Conservation (phyloP, 306 rosid species). For the Erythrophleum fordii region DNA sequence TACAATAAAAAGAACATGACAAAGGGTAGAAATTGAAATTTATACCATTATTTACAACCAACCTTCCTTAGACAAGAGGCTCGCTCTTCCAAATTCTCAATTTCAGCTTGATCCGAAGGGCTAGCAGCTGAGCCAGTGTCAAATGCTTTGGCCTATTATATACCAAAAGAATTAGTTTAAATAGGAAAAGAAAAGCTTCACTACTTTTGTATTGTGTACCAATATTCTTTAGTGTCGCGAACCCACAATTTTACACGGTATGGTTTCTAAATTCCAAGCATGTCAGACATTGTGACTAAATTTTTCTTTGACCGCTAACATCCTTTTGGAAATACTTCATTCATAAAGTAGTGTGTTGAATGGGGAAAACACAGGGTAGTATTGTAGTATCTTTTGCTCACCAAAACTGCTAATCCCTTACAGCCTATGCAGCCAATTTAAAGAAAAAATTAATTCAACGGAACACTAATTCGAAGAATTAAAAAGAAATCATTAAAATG, state of each 20-base stretch:
- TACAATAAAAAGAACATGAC: slow-evolving; percentile 17
- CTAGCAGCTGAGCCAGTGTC: slow-evolving; percentile 48
- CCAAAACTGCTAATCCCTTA: slow-evolving; percentile 7
- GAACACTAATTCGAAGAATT: background rate
- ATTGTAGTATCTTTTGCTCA: slow-evolving; percentile 3
- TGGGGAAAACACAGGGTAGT: background rate
- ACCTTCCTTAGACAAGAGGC: slow-evolving; percentile 78
- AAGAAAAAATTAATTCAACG: background rate
- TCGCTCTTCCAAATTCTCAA: slow-evolving; percentile 74
- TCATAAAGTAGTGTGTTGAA: background rate
- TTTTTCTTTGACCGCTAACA: slow-evolving; percentile 13
- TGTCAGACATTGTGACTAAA: slow-evolving; percentile 25
- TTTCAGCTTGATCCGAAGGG: slow-evolving; percentile 63
- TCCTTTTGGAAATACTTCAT: background rate
- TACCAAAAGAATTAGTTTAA: slow-evolving; percentile 31
- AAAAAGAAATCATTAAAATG: background rate
- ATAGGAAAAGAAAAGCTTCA: slow-evolving; percentile 21
- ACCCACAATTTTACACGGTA: slow-evolving; percentile 25
- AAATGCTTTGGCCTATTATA: slow-evolving; percentile 50
- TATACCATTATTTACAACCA: slow-evolving; percentile 20
- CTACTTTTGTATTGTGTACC: background rate
- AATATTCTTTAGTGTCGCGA: background rate
- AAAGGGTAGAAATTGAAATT: slow-evolving; percentile 7
- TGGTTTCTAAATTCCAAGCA: background rate
- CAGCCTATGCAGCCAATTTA: background rate